Conservation (phyloP, 1,284 basidiomycete genomes). For the Sporisorium exsertum region DNA sequence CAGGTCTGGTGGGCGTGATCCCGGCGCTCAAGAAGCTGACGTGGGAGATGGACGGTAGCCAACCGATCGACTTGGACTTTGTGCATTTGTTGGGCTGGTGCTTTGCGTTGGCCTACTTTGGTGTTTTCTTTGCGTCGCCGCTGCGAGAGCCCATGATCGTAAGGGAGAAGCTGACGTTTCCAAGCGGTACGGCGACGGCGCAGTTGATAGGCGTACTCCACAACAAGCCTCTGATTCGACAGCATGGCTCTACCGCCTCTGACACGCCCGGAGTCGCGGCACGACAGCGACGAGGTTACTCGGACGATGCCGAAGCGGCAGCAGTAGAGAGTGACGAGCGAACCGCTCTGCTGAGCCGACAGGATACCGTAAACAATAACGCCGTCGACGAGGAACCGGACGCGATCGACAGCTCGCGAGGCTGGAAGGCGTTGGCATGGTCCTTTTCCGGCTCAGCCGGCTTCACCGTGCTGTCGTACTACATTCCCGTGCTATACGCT, state of each 20-base stretch:
- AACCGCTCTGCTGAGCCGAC: conserved; percentile 21
- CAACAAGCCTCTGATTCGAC: conserved; percentile 33
- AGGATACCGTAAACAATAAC: neutral
- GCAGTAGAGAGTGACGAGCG: conserved; percentile 17
- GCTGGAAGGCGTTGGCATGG: conserved; percentile 46
- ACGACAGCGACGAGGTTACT: neutral
- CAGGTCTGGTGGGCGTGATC: conserved; percentile 90
- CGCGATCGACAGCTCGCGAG: conserved; percentile 20
- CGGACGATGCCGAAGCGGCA: conserved; percentile 12
- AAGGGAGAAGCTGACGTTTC: conserved; percentile 91
- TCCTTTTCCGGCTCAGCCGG: conserved; percentile 64
- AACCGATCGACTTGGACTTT: conserved; percentile 75
- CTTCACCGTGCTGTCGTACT: conserved; percentile 74
- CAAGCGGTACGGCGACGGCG: conserved; percentile 93
- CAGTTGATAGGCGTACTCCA: conserved; percentile 95
- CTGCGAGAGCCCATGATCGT: conserved; percentile 94
- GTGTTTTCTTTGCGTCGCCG: conserved; percentile 92
- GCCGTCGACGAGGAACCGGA: conserved; percentile 4
- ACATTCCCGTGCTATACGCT: conserved; percentile 89
- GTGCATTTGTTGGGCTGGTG: conserved; percentile 43
- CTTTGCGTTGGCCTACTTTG: conserved; percentile 67
- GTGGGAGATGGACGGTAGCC: conserved; percentile 79
- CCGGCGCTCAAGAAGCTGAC: conserved; percentile 86
- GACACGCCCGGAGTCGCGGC: neutral
- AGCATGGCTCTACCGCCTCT: neutral